phyloP scores from a whole-genome alignment of 805 yeast species.

The Kodamaea neixiangensis region DNA sequence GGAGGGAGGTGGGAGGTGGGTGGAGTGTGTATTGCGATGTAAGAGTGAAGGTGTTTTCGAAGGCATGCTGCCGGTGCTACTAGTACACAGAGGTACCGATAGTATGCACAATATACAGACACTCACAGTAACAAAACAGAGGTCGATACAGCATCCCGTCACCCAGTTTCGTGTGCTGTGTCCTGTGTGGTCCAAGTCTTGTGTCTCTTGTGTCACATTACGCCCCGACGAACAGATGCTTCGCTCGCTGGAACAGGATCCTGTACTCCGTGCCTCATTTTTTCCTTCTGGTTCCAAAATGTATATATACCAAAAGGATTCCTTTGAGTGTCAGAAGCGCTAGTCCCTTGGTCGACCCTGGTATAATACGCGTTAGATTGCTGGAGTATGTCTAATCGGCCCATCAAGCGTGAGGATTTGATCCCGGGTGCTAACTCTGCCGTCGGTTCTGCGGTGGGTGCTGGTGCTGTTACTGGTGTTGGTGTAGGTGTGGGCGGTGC shows the following conservation, averaged over 20 bases:
- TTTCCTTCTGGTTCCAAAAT: background rate
- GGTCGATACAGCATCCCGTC: background rate
- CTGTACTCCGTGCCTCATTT: background rate
- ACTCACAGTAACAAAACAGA: too few species aligned
- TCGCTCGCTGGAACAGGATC: background rate
- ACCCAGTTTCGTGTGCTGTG: background rate
- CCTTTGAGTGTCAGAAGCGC: background rate
- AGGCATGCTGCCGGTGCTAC: too few species aligned
- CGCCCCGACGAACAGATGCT: background rate
- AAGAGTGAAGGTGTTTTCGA: too few species aligned
- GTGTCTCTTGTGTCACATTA: background rate
- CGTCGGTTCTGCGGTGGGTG: background rate
- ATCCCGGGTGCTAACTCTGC: background rate
- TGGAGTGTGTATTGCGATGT: too few species aligned
- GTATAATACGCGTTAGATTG: background rate
- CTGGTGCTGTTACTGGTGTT: background rate
- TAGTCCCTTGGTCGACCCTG: background rate
- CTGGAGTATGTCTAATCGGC: background rate
- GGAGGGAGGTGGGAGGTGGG: too few species aligned
- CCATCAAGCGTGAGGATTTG: background rate
- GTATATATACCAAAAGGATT: background rate
- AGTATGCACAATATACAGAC: too few species aligned
- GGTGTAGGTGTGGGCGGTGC: background rate
- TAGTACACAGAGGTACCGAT: too few species aligned
- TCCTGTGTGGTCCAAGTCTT: background rate